Base-by-base conservation (phyloP, 805 yeast genomes). In the Wickerhamiella hasegawae region DNA sequence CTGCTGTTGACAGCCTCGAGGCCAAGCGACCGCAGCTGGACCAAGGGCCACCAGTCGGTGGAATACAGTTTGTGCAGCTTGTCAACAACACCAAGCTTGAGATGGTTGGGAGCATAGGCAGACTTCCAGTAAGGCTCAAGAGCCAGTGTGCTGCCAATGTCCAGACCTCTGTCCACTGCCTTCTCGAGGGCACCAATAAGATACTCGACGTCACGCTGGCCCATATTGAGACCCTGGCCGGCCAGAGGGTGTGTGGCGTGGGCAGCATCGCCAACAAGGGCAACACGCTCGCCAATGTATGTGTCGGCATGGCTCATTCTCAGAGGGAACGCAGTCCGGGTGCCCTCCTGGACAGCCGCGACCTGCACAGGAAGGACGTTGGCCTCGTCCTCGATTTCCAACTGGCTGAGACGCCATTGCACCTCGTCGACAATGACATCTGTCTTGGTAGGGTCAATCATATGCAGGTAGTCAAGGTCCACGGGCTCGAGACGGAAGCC, bases 151-250 rank as follows among this genome's bases (percentile, higher is more conserved):
- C 76, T 67, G 3, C 98, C 98, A 35, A 87, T 76, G 49, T 90
- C 98, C 39, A 80, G 64, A 0, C 98, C 98, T 31, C 94, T 63
- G 28, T 62, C 61, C 2, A 70, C 59, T 0, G 93, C 93, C 8
- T 42, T 60, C 44, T 81, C 93, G 19, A 90, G 49, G 0, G 87
- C 80, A 2, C 52, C 59, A 1, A 76, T 73, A 21, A 90, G 62
- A 2, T 75, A 61, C 39, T 75, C 73, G 2, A 82, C 95, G 53
- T 90, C 98, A 19, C 78, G 76, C 54, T 85, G 96, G 16, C 98
- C 98, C 94, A 87, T 84, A 55, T 90, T 90, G 38, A 90, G 67
- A 18, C 98, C 98, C 58, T 90, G 98, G 8, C 98, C 98, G 3
- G 96, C 96, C 40, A 90, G 64, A 2, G 98, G 98, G 54, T 90